phyloP scores from a whole-genome alignment of 1,284 basidiomycete genomes.

The Singerocomus rubriflavus region DNA sequence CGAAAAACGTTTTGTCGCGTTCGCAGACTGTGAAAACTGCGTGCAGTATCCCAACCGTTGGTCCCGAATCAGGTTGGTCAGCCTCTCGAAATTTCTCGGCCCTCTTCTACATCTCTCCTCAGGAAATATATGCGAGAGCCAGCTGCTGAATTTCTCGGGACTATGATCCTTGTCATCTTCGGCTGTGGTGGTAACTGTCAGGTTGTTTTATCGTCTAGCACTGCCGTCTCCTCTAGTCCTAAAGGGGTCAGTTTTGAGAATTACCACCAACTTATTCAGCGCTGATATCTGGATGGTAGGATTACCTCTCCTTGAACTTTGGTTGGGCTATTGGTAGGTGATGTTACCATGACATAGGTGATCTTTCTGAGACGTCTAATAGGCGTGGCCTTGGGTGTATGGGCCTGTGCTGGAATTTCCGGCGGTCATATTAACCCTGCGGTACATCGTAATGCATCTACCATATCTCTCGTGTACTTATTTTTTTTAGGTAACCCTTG shows the following conservation, averaged over 20 bases:
- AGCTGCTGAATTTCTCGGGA: constrained; percentile 67
- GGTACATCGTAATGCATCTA: constrained; percentile 35
- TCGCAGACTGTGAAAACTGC: constrained; percentile 29
- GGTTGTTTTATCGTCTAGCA: constrained; percentile 51
- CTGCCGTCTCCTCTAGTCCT: constrained; percentile 48
- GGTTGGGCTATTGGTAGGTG: constrained; percentile 64
- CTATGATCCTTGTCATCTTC: constrained; percentile 64
- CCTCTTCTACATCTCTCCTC: not conserved
- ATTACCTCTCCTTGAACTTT: constrained; percentile 55
- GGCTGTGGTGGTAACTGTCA: constrained; percentile 66
- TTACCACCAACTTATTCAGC: not conserved
- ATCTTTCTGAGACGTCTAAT: constrained; percentile 2
- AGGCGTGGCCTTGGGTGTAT: constrained; percentile 62
- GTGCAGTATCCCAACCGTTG: constrained; percentile 49
- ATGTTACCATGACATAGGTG: constrained; percentile 2
- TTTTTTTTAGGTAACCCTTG: constrained; percentile 55
- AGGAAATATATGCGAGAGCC: constrained; percentile 55
- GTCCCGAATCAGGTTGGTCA: constrained; percentile 53
- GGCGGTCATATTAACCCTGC: constrained; percentile 81
- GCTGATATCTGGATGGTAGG: constrained; percentile 35
- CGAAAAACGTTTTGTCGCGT: constrained; percentile 9
- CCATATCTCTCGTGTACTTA: constrained; percentile 7
- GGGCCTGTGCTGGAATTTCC: constrained; percentile 63
- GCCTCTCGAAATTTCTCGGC: not conserved
- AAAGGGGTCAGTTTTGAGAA: constrained; percentile 53